phyloP scores from a whole-genome alignment of 2,329 filamentous ascomycete species.

The Claviceps arundinis region DNA sequence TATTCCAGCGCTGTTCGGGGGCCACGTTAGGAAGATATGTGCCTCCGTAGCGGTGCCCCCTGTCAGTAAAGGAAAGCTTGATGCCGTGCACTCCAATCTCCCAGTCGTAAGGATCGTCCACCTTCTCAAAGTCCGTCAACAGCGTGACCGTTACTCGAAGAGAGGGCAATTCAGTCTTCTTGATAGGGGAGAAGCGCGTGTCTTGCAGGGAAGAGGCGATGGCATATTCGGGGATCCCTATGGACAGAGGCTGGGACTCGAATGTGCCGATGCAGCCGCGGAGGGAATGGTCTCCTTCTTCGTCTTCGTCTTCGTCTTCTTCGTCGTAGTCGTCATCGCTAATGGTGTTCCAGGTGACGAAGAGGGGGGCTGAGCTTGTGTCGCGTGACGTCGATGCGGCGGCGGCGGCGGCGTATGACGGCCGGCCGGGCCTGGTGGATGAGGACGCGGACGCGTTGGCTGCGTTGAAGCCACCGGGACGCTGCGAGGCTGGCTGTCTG shows the following conservation, averaged over 20 bases:
- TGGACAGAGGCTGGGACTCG: conserved; percentile 57
- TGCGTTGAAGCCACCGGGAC: conserved; percentile 6
- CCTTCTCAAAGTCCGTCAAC: conserved; percentile 72
- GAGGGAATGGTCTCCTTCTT: conserved; percentile 38
- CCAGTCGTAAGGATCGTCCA: conserved; percentile 68
- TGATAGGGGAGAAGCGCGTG: conserved; percentile 46
- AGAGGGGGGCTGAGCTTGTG: conserved; percentile 54
- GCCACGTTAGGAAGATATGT: conserved; percentile 92
- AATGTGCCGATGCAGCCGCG: conserved; percentile 97
- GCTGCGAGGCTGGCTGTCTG: conserved; percentile 22
- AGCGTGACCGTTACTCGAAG: conserved; percentile 64
- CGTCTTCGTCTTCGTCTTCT: conserved; percentile 10
- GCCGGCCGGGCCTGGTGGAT: conserved; percentile 24
- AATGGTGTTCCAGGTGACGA: conserved; percentile 87
- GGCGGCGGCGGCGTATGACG: conserved; percentile 28
- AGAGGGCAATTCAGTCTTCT: conserved; percentile 37
- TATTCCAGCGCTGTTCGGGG: conserved; percentile 84
- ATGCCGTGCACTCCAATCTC: conserved; percentile 74
- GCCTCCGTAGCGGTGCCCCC: conserved; percentile 60
- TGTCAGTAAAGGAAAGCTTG: conserved; percentile 69
- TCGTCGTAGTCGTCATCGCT: conserved; percentile 9
- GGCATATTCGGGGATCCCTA: conserved; percentile 67
- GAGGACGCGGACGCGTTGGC: conserved; percentile 20
- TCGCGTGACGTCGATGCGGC: conserved; percentile 24
- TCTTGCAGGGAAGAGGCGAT: conserved; percentile 62